phyloP scores from a whole-genome alignment of 2,329 filamentous ascomycete genomes.

The Calonectria montana region DNA sequence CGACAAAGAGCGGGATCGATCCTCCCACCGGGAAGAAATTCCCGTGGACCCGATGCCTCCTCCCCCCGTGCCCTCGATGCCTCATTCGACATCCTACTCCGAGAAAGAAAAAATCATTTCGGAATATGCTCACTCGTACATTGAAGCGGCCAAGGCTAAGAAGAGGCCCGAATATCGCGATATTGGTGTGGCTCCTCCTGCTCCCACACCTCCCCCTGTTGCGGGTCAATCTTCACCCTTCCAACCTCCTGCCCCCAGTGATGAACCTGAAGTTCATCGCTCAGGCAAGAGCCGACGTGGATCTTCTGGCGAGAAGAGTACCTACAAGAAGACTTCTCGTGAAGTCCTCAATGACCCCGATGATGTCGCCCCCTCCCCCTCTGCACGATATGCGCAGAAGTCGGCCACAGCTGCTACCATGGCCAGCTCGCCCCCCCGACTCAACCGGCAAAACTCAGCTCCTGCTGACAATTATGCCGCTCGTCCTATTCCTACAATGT shows the following conservation, averaged over 20 bases:
- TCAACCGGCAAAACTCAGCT: constrained; percentile 49
- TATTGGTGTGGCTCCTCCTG: constrained; percentile 39
- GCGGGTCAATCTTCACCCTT: constrained; percentile 27
- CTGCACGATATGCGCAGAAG: constrained; percentile 43
- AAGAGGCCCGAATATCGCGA: constrained; percentile 39
- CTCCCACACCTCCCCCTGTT: constrained; percentile 51
- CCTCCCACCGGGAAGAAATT: constrained; percentile 47
- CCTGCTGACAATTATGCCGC: constrained; percentile 43
- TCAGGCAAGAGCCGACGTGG: constrained; percentile 48
- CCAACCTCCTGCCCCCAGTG: constrained; percentile 44
- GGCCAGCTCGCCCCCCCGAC: constrained; percentile 48
- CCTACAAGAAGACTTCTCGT: constrained; percentile 43
- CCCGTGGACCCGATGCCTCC: constrained; percentile 33
- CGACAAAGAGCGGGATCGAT: constrained; percentile 51
- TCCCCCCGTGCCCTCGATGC: constrained; percentile 32
- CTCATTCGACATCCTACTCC: constrained; percentile 22
- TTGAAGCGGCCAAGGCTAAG: constrained; percentile 44
- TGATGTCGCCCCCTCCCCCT: constrained; percentile 44
- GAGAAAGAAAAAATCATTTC: neutral
- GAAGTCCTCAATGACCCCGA: constrained; percentile 48
- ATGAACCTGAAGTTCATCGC: constrained; percentile 48
- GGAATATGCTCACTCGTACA: constrained; percentile 43
- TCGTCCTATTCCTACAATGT: constrained; percentile 44
- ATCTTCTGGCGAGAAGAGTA: constrained; percentile 48
- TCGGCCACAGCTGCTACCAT: constrained; percentile 39